A percentile compares a stretch with the other conserved stretches of the same genome.
Conservation (phyloP, 2,329 filamentous ascomycete genomes). For the Trichophyton benhamiae region DNA sequence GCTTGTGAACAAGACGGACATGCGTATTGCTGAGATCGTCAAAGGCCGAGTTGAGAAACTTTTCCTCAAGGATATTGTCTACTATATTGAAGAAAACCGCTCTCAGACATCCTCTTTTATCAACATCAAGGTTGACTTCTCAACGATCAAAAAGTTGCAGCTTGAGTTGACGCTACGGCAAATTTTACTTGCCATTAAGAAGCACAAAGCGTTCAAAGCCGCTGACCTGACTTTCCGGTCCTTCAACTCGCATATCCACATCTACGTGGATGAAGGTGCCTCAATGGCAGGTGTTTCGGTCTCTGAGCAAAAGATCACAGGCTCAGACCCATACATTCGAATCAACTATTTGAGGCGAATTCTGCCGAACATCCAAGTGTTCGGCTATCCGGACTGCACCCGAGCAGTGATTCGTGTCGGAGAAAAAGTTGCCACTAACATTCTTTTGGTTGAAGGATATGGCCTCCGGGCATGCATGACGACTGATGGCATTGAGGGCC, state of each 20-base stretch:
- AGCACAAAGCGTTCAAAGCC: conserved; percentile 62
- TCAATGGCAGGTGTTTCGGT: conserved; percentile 27
- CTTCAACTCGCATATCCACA: conserved; percentile 49
- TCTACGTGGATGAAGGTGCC: conserved; percentile 48
- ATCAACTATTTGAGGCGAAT: conserved; percentile 75
- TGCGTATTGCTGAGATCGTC: conserved; percentile 75
- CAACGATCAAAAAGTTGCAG: conserved; percentile 66
- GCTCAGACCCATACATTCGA: conserved; percentile 40
- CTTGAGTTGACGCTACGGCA: conserved; percentile 64
- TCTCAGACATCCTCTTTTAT: conserved; percentile 63
- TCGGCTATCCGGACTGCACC: conserved; percentile 73
- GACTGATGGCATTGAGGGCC: conserved; percentile 78
- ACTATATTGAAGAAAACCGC: conserved; percentile 80
- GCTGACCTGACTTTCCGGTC: conserved; percentile 51
- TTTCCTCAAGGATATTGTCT: conserved; percentile 67
- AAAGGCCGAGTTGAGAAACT: conserved; percentile 95
- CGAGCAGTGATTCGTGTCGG: conserved; percentile 82
- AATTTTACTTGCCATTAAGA: conserved; percentile 64
- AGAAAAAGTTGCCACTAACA: conserved; percentile 44
- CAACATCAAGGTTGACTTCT: conserved; percentile 67
- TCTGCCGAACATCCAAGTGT: conserved; percentile 72
- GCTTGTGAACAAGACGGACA: conserved; percentile 60
- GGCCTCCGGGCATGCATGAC: conserved; percentile 82
- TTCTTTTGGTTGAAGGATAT: conserved; percentile 84
- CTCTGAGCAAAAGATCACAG: conserved; percentile 33